Evolutionary conservation across 2,329 filamentous ascomycete species (phyloP), one percentile per base, ranked within the genome.

Genomic region (Sporothrix sp.): DNA sequence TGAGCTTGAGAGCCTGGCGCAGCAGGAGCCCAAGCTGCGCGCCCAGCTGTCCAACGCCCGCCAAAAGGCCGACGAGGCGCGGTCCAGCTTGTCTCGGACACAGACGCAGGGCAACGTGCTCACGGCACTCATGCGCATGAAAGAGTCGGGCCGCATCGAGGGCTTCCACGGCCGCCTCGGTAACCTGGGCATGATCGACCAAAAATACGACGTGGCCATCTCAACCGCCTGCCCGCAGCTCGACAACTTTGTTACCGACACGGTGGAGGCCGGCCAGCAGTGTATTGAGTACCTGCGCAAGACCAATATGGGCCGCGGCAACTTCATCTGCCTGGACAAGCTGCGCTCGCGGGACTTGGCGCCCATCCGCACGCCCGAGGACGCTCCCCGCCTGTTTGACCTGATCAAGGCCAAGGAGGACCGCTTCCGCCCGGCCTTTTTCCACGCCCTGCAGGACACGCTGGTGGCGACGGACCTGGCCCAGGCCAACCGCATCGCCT

Each of bases 221-320:
- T 98, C 94, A 0, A 98, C 93, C 0, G 94, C 93, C 10, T 97
- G 93, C 59, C 83, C 87, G 40, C 78, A 85, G 2, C 78, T 98
- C 9, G 88, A 98, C 66, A 95, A 97, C 63, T 90, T 98, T 67
- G 91, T 98, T 9, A 95, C 95, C 0, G 93, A 97, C 60, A 90
- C 87, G 1, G 91, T 97, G 13, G 93, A 97, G 61, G 87, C 89
- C 52, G 93, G 90, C 57, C 93, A 98, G 66, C 90, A 97, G 65
- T 98, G 94, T 66, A 97, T 98, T 56, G 93, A 97, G 63, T 93
- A 98, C 62, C 76, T 98, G 11, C 82, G 93, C 51, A 98, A 97
- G 73, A 98, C 95, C 60, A 96, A 96, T 59, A 81, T 98, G 3
- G 93, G 93, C 11, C 82, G 94, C 60, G 93, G 90, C 53, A 96